phyloP scores from a whole-genome alignment of 2,329 filamentous ascomycete genomes.

The Xylaria multiplex region DNA sequence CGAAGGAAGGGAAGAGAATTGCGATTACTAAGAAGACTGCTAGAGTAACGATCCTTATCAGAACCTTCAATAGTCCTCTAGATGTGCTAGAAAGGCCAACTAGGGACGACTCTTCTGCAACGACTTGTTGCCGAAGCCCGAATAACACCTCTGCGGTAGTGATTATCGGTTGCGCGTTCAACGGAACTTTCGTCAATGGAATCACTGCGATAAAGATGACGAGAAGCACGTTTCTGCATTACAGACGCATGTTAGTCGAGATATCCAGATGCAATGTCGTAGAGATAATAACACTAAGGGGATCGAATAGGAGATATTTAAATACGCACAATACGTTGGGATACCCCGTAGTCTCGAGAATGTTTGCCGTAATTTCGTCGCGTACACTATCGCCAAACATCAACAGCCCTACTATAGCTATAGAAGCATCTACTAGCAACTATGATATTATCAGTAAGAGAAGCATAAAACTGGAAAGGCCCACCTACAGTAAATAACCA shows the following conservation, averaged over 20 bases:
- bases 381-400: conserved; percentile 94
- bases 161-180: conserved; percentile 89
- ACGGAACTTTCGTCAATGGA: conserved; percentile 91
- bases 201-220: conserved; percentile 91
- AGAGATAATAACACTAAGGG: no score
- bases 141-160: conserved; percentile 83
- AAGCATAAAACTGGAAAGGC: neutral
- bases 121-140: conserved; percentile 66
- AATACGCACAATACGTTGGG: conserved; percentile 65
- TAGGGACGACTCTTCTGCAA: conserved; percentile 59
- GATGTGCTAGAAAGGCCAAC: conserved; percentile 66
- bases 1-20: conserved; percentile 77
- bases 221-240: conserved; percentile 71
- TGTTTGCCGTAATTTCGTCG: conserved; percentile 91
- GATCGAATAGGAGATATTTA: no score
- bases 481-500: conserved; percentile 81
- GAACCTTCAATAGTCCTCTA: conserved; percentile 66
- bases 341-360: conserved; percentile 79
- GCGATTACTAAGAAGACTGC: conserved; percentile 80
- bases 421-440: conserved; percentile 82
- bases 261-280: no score
- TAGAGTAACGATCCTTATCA: conserved; percentile 72
- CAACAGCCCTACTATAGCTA: conserved; percentile 84
- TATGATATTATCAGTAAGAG: conserved; percentile 46
- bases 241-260: no score